Conservation (phyloP, 2,329 filamentous ascomycete species). For the Alternaria sp. region DNA sequence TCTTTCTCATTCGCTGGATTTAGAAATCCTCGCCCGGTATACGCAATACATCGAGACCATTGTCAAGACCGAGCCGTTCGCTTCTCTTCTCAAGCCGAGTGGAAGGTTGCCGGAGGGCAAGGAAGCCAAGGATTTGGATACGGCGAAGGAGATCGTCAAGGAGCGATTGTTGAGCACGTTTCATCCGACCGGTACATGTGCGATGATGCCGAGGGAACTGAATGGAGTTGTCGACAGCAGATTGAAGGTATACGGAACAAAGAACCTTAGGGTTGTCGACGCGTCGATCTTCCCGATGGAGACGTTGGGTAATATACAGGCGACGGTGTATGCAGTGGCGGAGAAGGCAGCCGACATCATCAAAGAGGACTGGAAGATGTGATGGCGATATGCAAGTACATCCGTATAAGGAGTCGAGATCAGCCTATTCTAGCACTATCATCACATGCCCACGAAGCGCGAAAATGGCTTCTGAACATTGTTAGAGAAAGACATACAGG, state of each 20-base stretch:
- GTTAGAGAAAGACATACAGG: no score
- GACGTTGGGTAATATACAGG: background rate
- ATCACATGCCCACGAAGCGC: background rate
- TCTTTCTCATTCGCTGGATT: background rate
- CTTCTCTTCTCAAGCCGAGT: background rate
- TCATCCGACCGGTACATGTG: background rate
- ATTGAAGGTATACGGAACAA: background rate
- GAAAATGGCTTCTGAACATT: background rate
- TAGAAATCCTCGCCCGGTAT: background rate
- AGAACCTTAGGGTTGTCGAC: background rate
- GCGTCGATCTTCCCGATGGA: slow-evolving; percentile 1
- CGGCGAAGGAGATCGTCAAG: background rate
- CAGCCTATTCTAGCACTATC: background rate
- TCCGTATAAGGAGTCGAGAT: background rate
- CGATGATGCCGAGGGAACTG: background rate
- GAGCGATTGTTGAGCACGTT: background rate
- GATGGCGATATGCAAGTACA: background rate
- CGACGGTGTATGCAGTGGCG: background rate
- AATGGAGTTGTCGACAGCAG: background rate
- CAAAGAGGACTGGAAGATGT: background rate
- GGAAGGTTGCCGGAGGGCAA: background rate
- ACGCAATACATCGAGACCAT: background rate
- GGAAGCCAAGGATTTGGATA: background rate
- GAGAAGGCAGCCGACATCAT: slow-evolving; percentile 2
- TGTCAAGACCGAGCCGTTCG: background rate